These are phyloP conservation scores for Trichocladium antarcticum DNA, from an alignment of 495 filamentous ascomycete genomes.

Conservation along the genomic window DNA sequence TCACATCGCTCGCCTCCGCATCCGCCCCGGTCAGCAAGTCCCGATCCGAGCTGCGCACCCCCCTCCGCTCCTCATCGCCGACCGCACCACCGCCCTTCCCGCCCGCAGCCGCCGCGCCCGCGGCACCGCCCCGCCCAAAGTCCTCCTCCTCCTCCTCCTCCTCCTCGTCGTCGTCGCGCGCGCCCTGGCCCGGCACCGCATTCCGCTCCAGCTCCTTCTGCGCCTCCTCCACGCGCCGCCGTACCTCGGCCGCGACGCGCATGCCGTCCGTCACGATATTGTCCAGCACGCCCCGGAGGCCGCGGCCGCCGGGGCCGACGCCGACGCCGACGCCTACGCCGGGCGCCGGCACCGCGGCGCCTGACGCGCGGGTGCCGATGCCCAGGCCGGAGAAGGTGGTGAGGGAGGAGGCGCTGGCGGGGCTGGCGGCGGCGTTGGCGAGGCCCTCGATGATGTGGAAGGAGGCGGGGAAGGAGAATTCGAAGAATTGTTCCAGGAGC, in stretches of 20 bases:
- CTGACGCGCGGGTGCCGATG: constrained; percentile 36
- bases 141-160: constrained; percentile 73
- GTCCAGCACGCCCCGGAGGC: constrained; percentile 83
- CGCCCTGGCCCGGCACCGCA: constrained; percentile 37
- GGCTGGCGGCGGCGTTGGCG: constrained; percentile 10
- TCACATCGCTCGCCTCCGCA: constrained; percentile 44
- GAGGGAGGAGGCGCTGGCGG: constrained; percentile 43
- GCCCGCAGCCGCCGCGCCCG: background rate
- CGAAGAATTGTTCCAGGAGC: constrained; percentile 90
- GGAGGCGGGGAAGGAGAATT: constrained; percentile 62
- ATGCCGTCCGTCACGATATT: constrained; percentile 96
- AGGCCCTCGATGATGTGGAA: constrained; percentile 44
- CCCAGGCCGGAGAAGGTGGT: constrained; percentile 70
- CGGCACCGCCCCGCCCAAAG: constrained; percentile 34
- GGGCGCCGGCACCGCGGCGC: constrained; percentile 18
- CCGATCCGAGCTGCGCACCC: constrained; percentile 58
- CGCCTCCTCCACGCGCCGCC: constrained; percentile 84
- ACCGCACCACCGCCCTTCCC: constrained; percentile 26
- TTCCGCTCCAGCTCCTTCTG: constrained; percentile 76
- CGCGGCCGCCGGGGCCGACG: constrained; percentile 47
- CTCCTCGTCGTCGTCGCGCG: constrained; percentile 30
- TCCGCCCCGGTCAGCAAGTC: constrained; percentile 74
- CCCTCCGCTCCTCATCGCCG: constrained; percentile 42
- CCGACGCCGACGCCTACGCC: constrained; percentile 1
- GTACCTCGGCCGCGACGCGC: constrained; percentile 83